phyloP scores from a whole-genome alignment of 2,329 filamentous ascomycete genomes.

The Fusarium oligoseptatum region DNA sequence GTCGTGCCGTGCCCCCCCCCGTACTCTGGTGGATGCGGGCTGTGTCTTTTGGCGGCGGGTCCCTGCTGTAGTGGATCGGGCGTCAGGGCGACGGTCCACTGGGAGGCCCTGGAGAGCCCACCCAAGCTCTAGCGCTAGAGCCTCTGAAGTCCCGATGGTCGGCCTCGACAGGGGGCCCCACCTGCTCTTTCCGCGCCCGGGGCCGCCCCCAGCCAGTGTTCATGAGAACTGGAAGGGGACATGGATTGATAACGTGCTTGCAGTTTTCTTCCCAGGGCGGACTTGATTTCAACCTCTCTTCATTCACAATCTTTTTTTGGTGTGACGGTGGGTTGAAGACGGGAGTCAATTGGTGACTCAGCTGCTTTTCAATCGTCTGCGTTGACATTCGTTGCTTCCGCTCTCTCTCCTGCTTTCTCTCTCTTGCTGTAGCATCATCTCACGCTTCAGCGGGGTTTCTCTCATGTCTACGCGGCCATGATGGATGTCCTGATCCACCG shows the following conservation, averaged over 20 bases:
- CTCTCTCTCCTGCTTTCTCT: background rate
- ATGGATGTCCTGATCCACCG: constrained; percentile 52
- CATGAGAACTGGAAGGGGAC: constrained; percentile 26
- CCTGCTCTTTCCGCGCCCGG: constrained; percentile 15
- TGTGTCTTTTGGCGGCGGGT: constrained; percentile 11
- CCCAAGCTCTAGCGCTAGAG: constrained; percentile 8
- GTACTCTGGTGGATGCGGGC: constrained; percentile 25
- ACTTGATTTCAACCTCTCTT: constrained; percentile 11
- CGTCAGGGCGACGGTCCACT: constrained; percentile 22
- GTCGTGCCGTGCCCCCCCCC: background rate
- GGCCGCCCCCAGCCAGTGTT: constrained; percentile 25
- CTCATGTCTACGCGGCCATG: constrained; percentile 37
- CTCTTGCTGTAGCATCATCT: background rate
- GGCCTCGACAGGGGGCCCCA: constrained; percentile 10
- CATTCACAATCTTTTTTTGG: constrained; percentile 8
- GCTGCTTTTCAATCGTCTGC: background rate
- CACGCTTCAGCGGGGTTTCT: constrained; percentile 1
- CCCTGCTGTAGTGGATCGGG: constrained; percentile 21
- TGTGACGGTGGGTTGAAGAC: constrained; percentile 8
- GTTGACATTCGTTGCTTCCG: constrained; percentile 2
- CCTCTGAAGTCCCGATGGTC: constrained; percentile 26
- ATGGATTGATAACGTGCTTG: constrained; percentile 31
- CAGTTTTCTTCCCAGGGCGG: background rate
- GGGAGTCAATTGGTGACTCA: background rate
- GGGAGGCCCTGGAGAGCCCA: constrained; percentile 11